These are phyloP conservation scores for Clonostachys sp. DNA, from an alignment of 2,329 filamentous ascomycete species.

Conservation along the genomic window DNA sequence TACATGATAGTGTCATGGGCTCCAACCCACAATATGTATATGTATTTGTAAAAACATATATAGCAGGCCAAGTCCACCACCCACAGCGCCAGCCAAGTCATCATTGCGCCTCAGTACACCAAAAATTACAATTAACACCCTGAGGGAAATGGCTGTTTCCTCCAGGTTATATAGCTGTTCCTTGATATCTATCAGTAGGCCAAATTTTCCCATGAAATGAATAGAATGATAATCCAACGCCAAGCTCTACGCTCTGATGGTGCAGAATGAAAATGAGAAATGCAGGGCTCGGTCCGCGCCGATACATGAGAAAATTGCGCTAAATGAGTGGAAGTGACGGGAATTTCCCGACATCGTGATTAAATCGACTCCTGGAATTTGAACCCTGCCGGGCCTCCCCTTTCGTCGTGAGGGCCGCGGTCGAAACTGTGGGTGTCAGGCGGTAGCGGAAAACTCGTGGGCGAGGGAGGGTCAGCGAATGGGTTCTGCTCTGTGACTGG, in stretches of 20 bases:
- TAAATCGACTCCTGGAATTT: conserved; percentile 35
- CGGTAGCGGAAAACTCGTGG: conserved; percentile 15
- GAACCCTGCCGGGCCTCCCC: conserved; percentile 22
- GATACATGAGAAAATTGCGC: neutral
- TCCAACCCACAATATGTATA: too few species aligned
- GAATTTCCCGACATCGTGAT: conserved; percentile 34
- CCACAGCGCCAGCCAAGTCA: too few species aligned
- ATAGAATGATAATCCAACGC: neutral
- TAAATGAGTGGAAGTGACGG: conserved; percentile 41
- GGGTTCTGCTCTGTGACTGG: conserved; percentile 53
- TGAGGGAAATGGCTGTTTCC: too few species aligned
- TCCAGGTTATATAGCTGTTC: too few species aligned
- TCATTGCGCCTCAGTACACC: too few species aligned
- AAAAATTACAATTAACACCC: too few species aligned
- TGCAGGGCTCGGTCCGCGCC: neutral
- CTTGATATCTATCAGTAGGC: too few species aligned
- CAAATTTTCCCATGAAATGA: too few species aligned
- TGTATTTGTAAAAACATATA: too few species aligned
- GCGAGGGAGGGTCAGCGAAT: conserved; percentile 29
- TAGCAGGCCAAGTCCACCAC: too few species aligned
- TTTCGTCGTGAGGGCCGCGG: conserved; percentile 25
- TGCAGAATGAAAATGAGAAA: neutral
- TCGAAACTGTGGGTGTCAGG: conserved; percentile 32
- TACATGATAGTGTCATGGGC: too few species aligned
- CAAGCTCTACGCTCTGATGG: conserved; percentile 1